Conservation (phyloP, 352 stramenopile genomes). For the Pythium guiyangense region DNA sequence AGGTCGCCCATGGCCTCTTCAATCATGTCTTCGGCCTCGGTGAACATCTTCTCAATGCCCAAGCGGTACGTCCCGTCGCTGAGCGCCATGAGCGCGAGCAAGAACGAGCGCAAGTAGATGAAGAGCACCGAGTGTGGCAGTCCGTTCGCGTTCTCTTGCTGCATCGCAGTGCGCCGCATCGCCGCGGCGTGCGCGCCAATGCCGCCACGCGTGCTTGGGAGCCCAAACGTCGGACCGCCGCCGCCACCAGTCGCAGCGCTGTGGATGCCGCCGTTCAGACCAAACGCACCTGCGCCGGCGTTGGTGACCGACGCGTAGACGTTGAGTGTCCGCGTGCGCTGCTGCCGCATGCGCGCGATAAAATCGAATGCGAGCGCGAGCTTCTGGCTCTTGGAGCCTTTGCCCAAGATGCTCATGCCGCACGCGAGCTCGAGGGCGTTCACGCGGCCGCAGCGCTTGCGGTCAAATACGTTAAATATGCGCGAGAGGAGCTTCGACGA, state of each 20-base stretch:
- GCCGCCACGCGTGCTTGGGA: constrained; percentile 46
- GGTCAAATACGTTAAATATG: constrained; percentile 85
- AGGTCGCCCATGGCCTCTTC: constrained; percentile 83
- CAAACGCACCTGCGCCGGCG: constrained; percentile 27
- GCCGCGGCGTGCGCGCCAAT: constrained; percentile 22
- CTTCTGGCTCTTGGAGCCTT: constrained; percentile 85
- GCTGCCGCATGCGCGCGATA: constrained; percentile 79
- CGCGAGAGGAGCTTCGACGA: constrained; percentile 80
- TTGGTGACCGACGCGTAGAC: constrained; percentile 46
- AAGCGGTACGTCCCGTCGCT: constrained; percentile 79
- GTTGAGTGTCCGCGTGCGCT: constrained; percentile 64
- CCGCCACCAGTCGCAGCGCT: constrained; percentile 52
- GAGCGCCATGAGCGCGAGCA: constrained; percentile 82
- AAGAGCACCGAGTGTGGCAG: constrained; percentile 81
- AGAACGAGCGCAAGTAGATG: constrained; percentile 82
- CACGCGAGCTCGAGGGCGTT: constrained; percentile 85
- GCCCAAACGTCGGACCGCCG: constrained; percentile 43
- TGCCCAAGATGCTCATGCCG: constrained; percentile 79
- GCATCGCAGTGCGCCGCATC: constrained; percentile 29
- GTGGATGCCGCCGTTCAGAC: constrained; percentile 25
- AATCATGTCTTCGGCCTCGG: constrained; percentile 83
- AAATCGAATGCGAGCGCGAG: constrained; percentile 84
- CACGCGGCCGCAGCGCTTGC: constrained; percentile 73
- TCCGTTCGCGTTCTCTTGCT: constrained; percentile 41
- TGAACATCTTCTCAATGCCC: constrained; percentile 83